phyloP scores from a whole-genome alignment of 352 stramenopile species.

The Phytopythium chamaehyphon region DNA sequence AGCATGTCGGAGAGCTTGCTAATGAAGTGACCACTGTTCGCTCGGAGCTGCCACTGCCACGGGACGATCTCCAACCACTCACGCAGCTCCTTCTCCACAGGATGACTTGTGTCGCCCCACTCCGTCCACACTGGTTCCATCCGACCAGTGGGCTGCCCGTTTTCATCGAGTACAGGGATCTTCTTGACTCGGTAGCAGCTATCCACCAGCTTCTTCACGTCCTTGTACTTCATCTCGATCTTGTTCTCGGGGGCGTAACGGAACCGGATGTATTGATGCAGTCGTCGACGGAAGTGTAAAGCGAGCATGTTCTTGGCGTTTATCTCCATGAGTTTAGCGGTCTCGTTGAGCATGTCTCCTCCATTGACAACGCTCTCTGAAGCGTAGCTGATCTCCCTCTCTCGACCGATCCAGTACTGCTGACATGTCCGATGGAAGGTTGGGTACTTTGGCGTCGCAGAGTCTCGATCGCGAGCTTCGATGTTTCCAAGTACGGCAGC shows the following conservation, averaged over 20 bases:
- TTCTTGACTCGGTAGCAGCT: conserved; percentile 1
- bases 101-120: conserved; percentile 2
- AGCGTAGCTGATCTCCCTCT: not conserved
- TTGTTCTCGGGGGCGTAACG: not conserved
- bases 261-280: conserved; percentile 1
- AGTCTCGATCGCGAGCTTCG: not conserved
- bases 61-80: conserved; percentile 4
- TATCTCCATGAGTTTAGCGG: not conserved
- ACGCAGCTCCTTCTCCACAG: conserved; percentile 3
- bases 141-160: not conserved
- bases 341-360: not conserved
- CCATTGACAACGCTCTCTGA: not conserved
- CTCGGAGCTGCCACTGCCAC: conserved; percentile 1
- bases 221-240: not conserved
- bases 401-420: not conserved
- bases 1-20: too few relatives aligned
- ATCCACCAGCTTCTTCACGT: not conserved
- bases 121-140: not conserved
- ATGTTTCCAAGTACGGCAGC: not conserved
- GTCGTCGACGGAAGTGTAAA: not conserved
- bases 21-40: conserved; percentile 1
- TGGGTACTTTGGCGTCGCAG: not conserved
- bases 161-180: not conserved
- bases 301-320: not conserved
- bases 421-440: not conserved